Evolutionary conservation across 257 asterid genomes (phyloP), one percentile per base, ranked within the genome.

Genomic region (Nicotiana noctiflora): DNA sequence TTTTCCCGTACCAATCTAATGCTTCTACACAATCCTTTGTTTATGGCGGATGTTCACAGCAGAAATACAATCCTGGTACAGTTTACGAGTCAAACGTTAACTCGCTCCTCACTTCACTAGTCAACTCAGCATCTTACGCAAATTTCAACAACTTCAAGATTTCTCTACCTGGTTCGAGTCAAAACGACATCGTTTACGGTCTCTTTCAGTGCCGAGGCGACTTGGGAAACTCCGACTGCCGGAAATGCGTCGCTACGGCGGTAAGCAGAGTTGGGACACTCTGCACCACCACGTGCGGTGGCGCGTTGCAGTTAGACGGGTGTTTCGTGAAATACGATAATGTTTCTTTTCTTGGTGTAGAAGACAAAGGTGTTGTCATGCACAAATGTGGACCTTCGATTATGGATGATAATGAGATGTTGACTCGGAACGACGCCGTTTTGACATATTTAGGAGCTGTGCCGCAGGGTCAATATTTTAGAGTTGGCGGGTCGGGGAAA

Each of bases 181-280:
- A 86, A 2, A 52, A 10, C 85, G 96, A 91, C 83, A 56, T 77
- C 75, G 90, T 92, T 3, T 92, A 93, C 83, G 97, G 96, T 81
- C 91, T 94, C 8, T 92, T 79, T 64, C 98, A 94, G 82, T 94
- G 98, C 86, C 97, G 96, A 15, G 97, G 97, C 25, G 97, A 93
- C 90, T 90, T 91, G 19, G 4, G 57, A 84, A 62, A 12, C 82
- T 15, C 87, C 34, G 97, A 86, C 46, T 92, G 98, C 85, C 91
- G 76, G 55, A 64, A 17, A 2, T 94, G 98, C 77, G 85, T 94
- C 8, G 62, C 88, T 56, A 40, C 9, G 18, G 96, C 96, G 1
- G 93, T 93, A 67, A 76, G 70, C 68, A 93, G 85, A 4, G 91
- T 94, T 70, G 96, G 95, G 2, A 25, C 82, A 49, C 77, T 86